Conservation (phyloP, 192 early-diverging fungal species). For the Pilaira anomala region DNA sequence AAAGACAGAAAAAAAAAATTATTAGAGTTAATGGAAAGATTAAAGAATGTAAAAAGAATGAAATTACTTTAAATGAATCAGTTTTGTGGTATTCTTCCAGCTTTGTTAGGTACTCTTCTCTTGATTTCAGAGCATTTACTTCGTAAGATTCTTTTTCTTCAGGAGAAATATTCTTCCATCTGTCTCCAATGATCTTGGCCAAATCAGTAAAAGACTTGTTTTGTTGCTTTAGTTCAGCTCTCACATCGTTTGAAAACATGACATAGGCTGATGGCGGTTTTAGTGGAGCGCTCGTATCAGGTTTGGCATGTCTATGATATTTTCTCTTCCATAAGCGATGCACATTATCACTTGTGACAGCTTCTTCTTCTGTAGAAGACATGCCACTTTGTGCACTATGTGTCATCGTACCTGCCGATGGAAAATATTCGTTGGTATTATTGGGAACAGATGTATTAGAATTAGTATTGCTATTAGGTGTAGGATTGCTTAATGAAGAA, state of each 20-base stretch:
- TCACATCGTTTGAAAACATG: constrained; percentile 44
- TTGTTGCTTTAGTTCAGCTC: constrained; percentile 34
- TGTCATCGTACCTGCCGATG: constrained; percentile 19
- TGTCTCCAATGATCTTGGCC: constrained; percentile 46
- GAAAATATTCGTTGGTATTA: constrained; percentile 1
- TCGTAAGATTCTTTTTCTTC: constrained; percentile 38
- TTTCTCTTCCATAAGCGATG: constrained; percentile 34
- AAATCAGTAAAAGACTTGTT: constrained; percentile 44
- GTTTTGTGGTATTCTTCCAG: constrained; percentile 39
- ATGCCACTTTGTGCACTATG: constrained; percentile 17
- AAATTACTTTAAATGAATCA: constrained; percentile 31
- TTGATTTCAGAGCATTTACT: constrained; percentile 19
- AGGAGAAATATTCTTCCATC: constrained; percentile 39
- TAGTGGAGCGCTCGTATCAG: constrained; percentile 42
- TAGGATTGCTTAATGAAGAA: background rate
- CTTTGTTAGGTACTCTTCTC: constrained; percentile 31
- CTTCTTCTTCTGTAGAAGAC: constrained; percentile 37
- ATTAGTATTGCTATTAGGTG: background rate
- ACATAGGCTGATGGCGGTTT: constrained; percentile 52
- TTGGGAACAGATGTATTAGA: background rate
- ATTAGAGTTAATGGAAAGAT: background rate
- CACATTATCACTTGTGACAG: constrained; percentile 12
- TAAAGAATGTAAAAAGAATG: background rate
- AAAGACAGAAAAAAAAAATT: background rate
- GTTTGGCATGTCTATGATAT: constrained; percentile 47